Percentiles rank a stretch among this genome's conserved stretches.
Evolutionary conservation across 2,329 filamentous ascomycete species (phyloP).

Genomic region (Hypoxylon sp.): DNA sequence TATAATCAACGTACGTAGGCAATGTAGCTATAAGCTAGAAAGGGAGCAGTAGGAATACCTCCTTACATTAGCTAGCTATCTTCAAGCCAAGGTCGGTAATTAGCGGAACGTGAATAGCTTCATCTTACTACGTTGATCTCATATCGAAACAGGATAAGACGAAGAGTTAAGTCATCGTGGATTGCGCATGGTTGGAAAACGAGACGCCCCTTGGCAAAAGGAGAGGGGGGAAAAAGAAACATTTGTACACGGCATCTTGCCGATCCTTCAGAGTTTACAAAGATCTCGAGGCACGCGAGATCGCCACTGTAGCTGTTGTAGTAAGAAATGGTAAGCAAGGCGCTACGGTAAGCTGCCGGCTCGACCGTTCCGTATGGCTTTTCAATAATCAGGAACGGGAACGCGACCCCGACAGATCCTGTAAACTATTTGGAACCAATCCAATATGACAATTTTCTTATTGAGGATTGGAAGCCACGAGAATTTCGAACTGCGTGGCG

Average conservation of each 20-base stretch:
- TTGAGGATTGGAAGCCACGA: constrained; percentile 35
- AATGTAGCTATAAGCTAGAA: neutral
- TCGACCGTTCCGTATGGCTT: constrained; percentile 30
- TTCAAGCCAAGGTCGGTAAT: neutral
- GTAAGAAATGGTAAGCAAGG: constrained; percentile 32
- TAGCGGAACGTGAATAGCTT: constrained; percentile 10
- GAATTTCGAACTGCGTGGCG: constrained; percentile 35
- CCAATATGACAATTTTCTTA: constrained; percentile 12
- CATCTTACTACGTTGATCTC: constrained; percentile 30
- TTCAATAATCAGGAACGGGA: constrained; percentile 44
- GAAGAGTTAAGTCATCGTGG: constrained; percentile 13
- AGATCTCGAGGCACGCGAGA: constrained; percentile 33
- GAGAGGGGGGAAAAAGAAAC: neutral
- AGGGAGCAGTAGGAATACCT: constrained; percentile 13
- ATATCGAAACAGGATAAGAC: constrained; percentile 25
- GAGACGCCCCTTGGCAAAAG: constrained; percentile 3
- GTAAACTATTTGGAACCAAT: constrained; percentile 16
- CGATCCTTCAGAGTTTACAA: constrained; percentile 29
- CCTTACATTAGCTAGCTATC: constrained; percentile 4
- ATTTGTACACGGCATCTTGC: constrained; percentile 14
- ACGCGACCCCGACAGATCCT: constrained; percentile 23
- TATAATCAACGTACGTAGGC: constrained; percentile 4
- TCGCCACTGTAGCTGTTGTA: constrained; percentile 19
- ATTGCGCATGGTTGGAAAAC: constrained; percentile 21
- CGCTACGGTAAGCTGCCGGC: constrained; percentile 14